Conservation (phyloP, 1,284 basidiomycete genomes). For the Prillingera fragicola region DNA sequence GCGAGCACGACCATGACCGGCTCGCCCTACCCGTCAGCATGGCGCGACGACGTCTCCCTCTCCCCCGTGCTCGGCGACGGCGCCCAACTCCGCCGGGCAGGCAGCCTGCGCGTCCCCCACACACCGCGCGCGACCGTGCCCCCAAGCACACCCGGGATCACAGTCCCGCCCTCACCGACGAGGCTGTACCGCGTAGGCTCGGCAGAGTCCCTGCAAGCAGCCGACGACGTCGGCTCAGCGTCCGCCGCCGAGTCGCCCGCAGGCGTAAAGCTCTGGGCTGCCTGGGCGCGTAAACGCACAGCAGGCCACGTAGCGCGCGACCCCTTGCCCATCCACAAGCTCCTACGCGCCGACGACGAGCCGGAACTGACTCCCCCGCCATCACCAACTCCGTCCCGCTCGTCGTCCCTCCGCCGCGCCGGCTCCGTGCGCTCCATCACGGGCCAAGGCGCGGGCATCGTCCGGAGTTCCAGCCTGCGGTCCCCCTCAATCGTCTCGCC, state of each 20-base stretch:
- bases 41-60: slow-evolving; percentile 19
- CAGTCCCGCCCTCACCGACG: no score
- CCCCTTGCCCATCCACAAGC: not conserved
- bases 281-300: slow-evolving; percentile 19
- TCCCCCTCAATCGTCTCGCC: not conserved
- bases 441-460: no score
- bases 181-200: slow-evolving; percentile 26
- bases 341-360: slow-evolving; percentile 9
- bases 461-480: no score
- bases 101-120: not conserved
- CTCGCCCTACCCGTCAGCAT: slow-evolving; percentile 37
- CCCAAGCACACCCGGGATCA: no score
- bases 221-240: slow-evolving; percentile 17
- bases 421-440: no score
- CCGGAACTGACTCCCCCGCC: not conserved
- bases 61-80: slow-evolving; percentile 25
- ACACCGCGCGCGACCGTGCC: no score
- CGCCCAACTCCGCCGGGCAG: not conserved
- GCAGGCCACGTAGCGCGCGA: not conserved
- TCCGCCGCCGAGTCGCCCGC: slow-evolving; percentile 19
- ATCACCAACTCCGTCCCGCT: slow-evolving; percentile 1
- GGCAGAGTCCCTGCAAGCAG: slow-evolving; percentile 31
- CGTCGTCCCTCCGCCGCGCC: slow-evolving; percentile 3
- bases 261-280: slow-evolving; percentile 34
- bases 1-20: slow-evolving; percentile 16